phyloP scores from a whole-genome alignment of 192 early-diverging fungal genomes.

The Oehlia diaphana region DNA sequence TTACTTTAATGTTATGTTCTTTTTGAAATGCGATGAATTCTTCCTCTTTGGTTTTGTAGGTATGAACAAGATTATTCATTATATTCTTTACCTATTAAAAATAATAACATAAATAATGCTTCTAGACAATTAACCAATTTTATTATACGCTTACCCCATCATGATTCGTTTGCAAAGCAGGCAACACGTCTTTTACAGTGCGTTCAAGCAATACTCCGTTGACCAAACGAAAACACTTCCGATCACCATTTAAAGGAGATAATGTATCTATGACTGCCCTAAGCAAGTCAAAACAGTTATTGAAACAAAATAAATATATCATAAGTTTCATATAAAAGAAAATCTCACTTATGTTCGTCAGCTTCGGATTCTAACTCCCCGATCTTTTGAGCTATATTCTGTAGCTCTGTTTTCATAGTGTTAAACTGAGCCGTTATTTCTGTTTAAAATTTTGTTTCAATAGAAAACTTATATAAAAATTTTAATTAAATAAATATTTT shows the following conservation, averaged over 20 bases:
- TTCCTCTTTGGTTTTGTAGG: slow-evolving; percentile 88
- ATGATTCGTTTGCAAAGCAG: slow-evolving; percentile 82
- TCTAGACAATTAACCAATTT: neutral
- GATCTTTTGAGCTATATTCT: slow-evolving; percentile 83
- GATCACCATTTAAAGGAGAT: slow-evolving; percentile 69
- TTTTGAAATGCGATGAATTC: slow-evolving; percentile 87
- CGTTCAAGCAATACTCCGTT: slow-evolving; percentile 93
- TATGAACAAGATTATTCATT: slow-evolving; percentile 71
- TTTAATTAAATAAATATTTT: neutral
- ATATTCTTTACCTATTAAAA: slow-evolving; percentile 68
- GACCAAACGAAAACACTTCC: slow-evolving; percentile 93
- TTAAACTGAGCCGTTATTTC: slow-evolving; percentile 57
- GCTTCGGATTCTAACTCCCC: slow-evolving; percentile 92
- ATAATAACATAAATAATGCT: neutral
- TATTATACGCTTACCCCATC: slow-evolving; percentile 62
- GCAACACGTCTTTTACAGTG: slow-evolving; percentile 89
- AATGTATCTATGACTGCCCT: slow-evolving; percentile 95
- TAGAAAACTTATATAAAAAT: neutral
- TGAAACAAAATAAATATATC: neutral
- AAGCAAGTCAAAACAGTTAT: neutral
- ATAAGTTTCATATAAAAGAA: neutral
- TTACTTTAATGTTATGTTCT: slow-evolving; percentile 81
- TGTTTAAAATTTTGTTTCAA: neutral
- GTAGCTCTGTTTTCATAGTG: slow-evolving; percentile 76
- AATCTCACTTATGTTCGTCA: slow-evolving; percentile 86